Base-by-base conservation (phyloP, 225 moss, liverwort and hornwort species). In the Ulota crispa region DNA sequence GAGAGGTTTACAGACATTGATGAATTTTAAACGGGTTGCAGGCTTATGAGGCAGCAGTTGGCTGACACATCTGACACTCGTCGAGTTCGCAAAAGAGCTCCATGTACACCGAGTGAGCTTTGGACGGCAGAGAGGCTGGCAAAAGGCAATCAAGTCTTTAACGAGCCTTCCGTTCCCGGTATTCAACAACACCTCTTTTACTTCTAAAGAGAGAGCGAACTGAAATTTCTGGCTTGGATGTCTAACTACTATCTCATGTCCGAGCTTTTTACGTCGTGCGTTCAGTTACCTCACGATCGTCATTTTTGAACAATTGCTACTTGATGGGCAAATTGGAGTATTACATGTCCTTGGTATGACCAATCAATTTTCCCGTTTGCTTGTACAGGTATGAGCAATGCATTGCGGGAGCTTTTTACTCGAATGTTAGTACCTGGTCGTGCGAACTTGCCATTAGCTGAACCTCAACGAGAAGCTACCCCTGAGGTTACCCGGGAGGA, bases 1-100 rank as follows among this genome's bases (percentile, higher is more conserved):
- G 45, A 68, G 50, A 30, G 59, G 37, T 28, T 74, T n/a, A 57
- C 63, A 56, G 78, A 84, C 72, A 26, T 80, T 64, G 59, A 16
- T 77, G 77, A 64, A 71, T 60, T 76, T 65, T 82, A 67, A 71
- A 71, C 67, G 42, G 70, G 79, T 75, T 84, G 72, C 88, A 99
- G 98, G 82, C 89, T 90, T 73, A 99, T 99, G 96, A 92, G 93
- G 82, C 90, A 96, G 69, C 98, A 99, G 87, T 89, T 99, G 74
- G 92, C 93, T 83, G 89, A 89, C 57, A 94, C 96, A 65, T 90
- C 89, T 75, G 96, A 96, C 75, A 99, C 93, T 71, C 98, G 96
- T 56, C 90, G 96, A 85, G 92, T 95, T 73, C 91, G 98, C 72
- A 93, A 90, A 50, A 95, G 92, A 81, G 96, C 98, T 71, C 98